Percentiles rank a stretch among this genome's conserved stretches.
These are phyloP conservation scores for Zarea fungicola DNA, from an alignment of 2,329 filamentous ascomycete genomes.

Conservation along the genomic window DNA sequence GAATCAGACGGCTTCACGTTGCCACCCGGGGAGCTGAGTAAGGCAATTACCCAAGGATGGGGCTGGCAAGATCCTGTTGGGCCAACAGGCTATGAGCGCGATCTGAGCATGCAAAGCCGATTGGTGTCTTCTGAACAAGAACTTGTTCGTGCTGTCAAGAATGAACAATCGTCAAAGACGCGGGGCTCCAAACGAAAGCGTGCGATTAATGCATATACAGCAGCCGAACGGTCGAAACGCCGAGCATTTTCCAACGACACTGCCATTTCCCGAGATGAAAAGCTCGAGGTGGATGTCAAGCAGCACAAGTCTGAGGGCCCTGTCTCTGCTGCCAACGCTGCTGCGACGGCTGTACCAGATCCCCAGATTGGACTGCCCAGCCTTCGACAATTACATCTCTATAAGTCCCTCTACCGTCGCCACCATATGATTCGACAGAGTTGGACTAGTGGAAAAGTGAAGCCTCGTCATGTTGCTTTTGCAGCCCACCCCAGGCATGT, in stretches of 20 bases:
- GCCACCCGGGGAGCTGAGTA: slow-evolving; percentile 74
- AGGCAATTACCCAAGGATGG: slow-evolving; percentile 88
- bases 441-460: slow-evolving; percentile 83
- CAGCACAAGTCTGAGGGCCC: slow-evolving; percentile 70
- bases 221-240: slow-evolving; percentile 49
- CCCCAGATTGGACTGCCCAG: slow-evolving; percentile 73
- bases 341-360: slow-evolving; percentile 75
- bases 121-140: slow-evolving; percentile 51
- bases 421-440: slow-evolving; percentile 85
- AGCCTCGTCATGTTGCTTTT: slow-evolving; percentile 89
- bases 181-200: slow-evolving; percentile 55
- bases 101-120: slow-evolving; percentile 60
- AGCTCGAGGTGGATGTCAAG: slow-evolving; percentile 34
- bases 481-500: slow-evolving; percentile 94
- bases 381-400: slow-evolving; percentile 80
- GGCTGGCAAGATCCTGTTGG: slow-evolving; percentile 90
- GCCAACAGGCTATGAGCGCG: slow-evolving; percentile 69
- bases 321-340: slow-evolving; percentile 78
- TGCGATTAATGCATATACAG: slow-evolving; percentile 37
- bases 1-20: slow-evolving; percentile 77
- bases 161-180: slow-evolving; percentile 38
- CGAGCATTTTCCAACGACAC: slow-evolving; percentile 45
- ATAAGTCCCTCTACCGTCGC: slow-evolving; percentile 91
- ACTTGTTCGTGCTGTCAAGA: slow-evolving; percentile 36
- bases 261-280: slow-evolving; percentile 38